Evolutionary conservation across 1,139 yeast genomes (phyloP).

Genomic region (Geotrichum carabidarum): DNA sequence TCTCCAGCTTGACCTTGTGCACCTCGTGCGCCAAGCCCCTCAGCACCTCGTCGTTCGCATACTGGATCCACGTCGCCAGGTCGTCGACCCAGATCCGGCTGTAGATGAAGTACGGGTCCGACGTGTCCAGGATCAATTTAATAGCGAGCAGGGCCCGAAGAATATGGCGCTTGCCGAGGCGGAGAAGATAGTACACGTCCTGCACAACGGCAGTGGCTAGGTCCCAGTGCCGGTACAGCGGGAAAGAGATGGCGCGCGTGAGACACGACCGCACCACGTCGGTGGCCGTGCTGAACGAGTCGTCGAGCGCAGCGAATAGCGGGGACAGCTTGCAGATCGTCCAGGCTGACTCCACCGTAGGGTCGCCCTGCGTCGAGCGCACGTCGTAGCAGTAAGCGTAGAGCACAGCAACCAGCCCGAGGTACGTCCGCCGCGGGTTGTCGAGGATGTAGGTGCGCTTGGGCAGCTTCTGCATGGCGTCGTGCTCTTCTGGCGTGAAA

Average conservation of each 20-base stretch:
- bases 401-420: slow-evolving; percentile 58
- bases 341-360: slow-evolving; percentile 89
- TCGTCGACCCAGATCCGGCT: slow-evolving; percentile 78
- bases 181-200: slow-evolving; percentile 61
- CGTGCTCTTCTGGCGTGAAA: slow-evolving; percentile 57
- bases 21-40: slow-evolving; percentile 66
- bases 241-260: slow-evolving; percentile 71
- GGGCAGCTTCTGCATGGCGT: slow-evolving; percentile 64
- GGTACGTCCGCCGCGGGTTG: slow-evolving; percentile 49
- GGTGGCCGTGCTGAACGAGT: slow-evolving; percentile 46
- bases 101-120: slow-evolving; percentile 78
- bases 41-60: slow-evolving; percentile 46
- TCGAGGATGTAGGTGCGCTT: slow-evolving; percentile 49
- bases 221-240: slow-evolving; percentile 68
- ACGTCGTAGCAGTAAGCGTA: slow-evolving; percentile 72
- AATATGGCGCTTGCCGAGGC: slow-evolving; percentile 65
- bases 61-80: slow-evolving; percentile 70
- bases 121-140: slow-evolving; percentile 67
- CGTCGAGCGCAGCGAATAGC: slow-evolving; percentile 67
- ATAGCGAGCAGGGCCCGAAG: slow-evolving; percentile 54
- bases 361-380: slow-evolving; percentile 71
- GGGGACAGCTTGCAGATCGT: slow-evolving; percentile 82
- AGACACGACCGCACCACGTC: slow-evolving; percentile 56
- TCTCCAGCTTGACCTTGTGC: slow-evolving; percentile 26
- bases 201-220: slow-evolving; percentile 62